phyloP scores from a whole-genome alignment of 768 basidiomycete genomes.

The Tulasnella sp. region DNA sequence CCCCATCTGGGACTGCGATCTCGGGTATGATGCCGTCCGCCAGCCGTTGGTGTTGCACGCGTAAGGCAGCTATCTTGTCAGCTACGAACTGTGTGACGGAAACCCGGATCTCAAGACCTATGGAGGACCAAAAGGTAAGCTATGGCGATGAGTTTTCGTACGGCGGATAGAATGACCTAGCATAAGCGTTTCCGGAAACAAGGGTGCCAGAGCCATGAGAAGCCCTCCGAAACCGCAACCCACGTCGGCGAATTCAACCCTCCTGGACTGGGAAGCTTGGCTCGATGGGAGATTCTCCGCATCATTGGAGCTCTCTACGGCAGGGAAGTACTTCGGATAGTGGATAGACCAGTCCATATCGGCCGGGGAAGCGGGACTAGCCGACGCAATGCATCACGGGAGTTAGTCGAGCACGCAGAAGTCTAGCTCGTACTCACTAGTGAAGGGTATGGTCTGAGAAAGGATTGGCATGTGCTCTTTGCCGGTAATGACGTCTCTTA shows the following conservation, averaged over 20 bases:
- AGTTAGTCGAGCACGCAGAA: not conserved
- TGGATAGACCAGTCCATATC: conserved; percentile 72
- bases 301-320: not conserved
- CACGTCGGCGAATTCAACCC: conserved; percentile 90
- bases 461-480: conserved; percentile 40
- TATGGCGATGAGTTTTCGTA: conserved; percentile 1
- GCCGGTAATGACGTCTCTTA: conserved; percentile 37
- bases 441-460: conserved; percentile 56
- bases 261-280: conserved; percentile 32
- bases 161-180: conserved; percentile 50
- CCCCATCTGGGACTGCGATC: not conserved
- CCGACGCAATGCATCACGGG: not conserved
- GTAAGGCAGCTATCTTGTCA: conserved; percentile 86
- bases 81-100: conserved; percentile 94
- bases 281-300: not conserved
- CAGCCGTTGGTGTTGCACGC: conserved; percentile 35
- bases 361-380: conserved; percentile 56
- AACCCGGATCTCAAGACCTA: conserved; percentile 96
- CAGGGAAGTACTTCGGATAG: conserved; percentile 57
- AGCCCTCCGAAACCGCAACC: conserved; percentile 98
- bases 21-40: conserved; percentile 2
- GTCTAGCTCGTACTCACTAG: conserved; percentile 35
- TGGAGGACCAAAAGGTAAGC: not conserved
- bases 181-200: conserved; percentile 87
- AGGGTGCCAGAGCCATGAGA: conserved; percentile 73